Percentiles rank a stretch among this genome's conserved stretches.
These are phyloP conservation scores for Alternaria ethzedia DNA, from an alignment of 2,329 filamentous ascomycete genomes.

Conservation along the genomic window DNA sequence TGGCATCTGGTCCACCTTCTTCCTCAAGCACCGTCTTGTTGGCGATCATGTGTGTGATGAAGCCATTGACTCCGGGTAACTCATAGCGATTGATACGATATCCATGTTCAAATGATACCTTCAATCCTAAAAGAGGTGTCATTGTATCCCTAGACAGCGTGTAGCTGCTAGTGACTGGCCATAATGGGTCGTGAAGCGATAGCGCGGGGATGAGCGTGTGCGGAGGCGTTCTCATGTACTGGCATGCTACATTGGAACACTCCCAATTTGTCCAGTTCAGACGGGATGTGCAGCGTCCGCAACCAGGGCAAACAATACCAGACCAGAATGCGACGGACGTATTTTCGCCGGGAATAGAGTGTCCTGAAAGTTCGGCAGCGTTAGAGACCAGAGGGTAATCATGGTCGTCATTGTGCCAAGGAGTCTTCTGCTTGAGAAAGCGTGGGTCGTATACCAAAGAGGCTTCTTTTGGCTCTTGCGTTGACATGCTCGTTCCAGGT, in stretches of 20 bases:
- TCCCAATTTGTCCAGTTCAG: constrained; percentile 67
- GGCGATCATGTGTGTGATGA: constrained; percentile 64
- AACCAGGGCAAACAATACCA: constrained; percentile 71
- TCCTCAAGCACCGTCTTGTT: constrained; percentile 60
- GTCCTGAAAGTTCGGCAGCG: constrained; percentile 35
- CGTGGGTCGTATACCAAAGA: constrained; percentile 59
- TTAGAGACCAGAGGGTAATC: constrained; percentile 45
- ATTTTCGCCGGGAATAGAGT: constrained; percentile 53
- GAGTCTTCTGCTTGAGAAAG: constrained; percentile 64
- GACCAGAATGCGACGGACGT: constrained; percentile 61
- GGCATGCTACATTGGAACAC: constrained; percentile 62
- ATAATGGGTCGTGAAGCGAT: constrained; percentile 43
- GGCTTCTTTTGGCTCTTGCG: constrained; percentile 36
- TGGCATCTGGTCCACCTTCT: constrained; percentile 64
- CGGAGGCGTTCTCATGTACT: constrained; percentile 51
- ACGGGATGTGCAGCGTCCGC: constrained; percentile 67
- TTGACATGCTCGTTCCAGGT: constrained; percentile 22
- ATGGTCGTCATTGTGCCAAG: constrained; percentile 49
- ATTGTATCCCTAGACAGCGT: constrained; percentile 39
- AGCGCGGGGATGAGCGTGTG: constrained; percentile 37
- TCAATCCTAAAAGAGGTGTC: constrained; percentile 38
- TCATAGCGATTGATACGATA: constrained; percentile 55
- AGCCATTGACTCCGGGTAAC: constrained; percentile 54
- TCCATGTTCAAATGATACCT: constrained; percentile 45
- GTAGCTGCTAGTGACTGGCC: constrained; percentile 44